A percentile compares a stretch with the other conserved stretches of the same genome.
Evolutionary conservation across 306 rosid species (phyloP).

Genomic region (Acacia crassicarpa): DNA sequence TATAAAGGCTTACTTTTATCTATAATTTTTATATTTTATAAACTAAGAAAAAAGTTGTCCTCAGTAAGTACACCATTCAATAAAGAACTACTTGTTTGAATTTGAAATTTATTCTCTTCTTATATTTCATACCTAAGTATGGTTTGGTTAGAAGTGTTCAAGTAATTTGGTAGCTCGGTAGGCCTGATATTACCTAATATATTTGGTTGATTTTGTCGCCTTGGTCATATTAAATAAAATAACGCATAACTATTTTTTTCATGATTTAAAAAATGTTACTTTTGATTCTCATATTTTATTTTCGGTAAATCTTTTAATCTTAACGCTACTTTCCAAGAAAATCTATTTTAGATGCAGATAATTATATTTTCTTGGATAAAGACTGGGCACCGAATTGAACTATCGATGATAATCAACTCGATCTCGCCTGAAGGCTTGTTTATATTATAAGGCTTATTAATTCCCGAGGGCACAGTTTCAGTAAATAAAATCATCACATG

Average conservation of each 20-base stretch:
- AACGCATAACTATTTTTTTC: too few species aligned
- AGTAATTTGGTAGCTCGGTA: too few species aligned
- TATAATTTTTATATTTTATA: too few species aligned
- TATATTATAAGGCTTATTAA: too few species aligned
- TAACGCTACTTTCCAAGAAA: not conserved
- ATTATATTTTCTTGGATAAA: not conserved
- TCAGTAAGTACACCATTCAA: not conserved
- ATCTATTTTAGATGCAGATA: not conserved
- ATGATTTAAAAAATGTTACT: not conserved
- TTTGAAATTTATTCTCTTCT: not conserved
- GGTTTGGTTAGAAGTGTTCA: not conserved
- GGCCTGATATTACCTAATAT: not conserved
- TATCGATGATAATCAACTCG: too few species aligned
- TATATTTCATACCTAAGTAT: not conserved
- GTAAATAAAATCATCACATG: not conserved
- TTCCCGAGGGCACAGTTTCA: not conserved
- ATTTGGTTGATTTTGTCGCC: not conserved
- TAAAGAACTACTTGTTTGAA: not conserved
- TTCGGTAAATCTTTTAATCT: not conserved
- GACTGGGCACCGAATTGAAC: too few species aligned
- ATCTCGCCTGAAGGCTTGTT: not conserved
- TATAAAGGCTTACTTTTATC: too few species aligned
- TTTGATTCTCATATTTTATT: too few species aligned
- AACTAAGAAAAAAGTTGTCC: too few species aligned
- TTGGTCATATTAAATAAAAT: too few species aligned